Evolutionary conservation across 345 rosid genomes (phyloP).

Genomic region (Bruguiera gymnorhiza): DNA sequence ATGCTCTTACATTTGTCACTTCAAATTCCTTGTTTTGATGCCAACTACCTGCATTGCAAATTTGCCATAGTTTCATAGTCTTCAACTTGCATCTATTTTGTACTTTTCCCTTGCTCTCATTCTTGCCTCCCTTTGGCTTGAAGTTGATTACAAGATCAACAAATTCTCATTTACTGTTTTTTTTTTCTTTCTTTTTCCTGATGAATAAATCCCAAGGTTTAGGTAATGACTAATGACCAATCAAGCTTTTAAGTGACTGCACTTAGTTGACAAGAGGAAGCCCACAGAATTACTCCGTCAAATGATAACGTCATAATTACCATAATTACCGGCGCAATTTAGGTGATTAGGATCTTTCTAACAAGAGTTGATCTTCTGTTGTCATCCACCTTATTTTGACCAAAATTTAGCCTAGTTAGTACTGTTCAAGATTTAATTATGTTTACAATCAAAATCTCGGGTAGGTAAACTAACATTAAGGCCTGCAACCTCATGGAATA

Average conservation of each 20-base stretch:
- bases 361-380: background rate
- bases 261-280: too few species aligned
- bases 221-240: background rate
- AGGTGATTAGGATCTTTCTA: background rate
- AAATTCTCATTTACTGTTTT: background rate
- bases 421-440: constrained; percentile 1
- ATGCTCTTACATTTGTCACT: background rate
- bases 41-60: background rate
- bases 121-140: constrained; percentile 3
- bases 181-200: too few species aligned
- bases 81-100: constrained; percentile 1
- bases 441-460: constrained; percentile 8
- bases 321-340: constrained; percentile 2
- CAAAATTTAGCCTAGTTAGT: background rate
- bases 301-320: background rate
- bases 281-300: too few species aligned
- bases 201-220: too few species aligned
- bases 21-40: background rate
- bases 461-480: constrained; percentile 15
- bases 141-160: background rate
- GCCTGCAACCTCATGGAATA: constrained; percentile 16
- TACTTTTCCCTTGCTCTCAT: background rate
- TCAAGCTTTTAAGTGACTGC: background rate
- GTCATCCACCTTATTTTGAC: constrained; percentile 11
- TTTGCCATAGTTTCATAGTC: too few species aligned